Evolutionary conservation across 2,329 filamentous ascomycete species (phyloP).

Genomic region (Pseudocercospora macadamiae): DNA sequence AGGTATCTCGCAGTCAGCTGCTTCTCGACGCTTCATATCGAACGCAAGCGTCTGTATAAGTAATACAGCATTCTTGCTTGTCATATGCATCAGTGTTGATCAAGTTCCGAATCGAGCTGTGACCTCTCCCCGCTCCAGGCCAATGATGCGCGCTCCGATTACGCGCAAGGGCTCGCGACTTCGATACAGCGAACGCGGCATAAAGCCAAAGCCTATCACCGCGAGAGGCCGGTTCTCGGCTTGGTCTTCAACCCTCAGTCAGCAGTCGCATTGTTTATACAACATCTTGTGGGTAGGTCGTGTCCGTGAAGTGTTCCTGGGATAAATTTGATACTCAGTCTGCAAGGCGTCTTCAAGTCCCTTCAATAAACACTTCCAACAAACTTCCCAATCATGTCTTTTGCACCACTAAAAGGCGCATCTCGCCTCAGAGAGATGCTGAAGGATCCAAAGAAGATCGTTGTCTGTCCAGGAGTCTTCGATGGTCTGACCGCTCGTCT

Average conservation of each 20-base stretch:
- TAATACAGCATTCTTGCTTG: neutral
- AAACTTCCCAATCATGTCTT: too few species aligned
- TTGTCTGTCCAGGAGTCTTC: constrained; percentile 66
- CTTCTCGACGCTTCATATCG: too few species aligned
- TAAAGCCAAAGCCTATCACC: neutral
- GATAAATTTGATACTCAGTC: neutral
- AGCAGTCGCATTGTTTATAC: too few species aligned
- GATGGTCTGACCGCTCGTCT: constrained; percentile 65
- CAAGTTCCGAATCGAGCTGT: neutral
- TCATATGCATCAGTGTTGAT: neutral
- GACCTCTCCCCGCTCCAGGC: neutral
- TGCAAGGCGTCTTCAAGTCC: neutral
- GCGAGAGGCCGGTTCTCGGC: neutral
- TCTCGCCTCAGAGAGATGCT: constrained; percentile 17
- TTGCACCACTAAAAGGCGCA: constrained; percentile 11
- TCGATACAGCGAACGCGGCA: neutral
- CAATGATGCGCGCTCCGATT: neutral
- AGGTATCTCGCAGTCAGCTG: neutral
- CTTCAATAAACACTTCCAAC: neutral
- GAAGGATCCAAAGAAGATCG: constrained; percentile 37
- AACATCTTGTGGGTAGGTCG: too few species aligned
- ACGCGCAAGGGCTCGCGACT: neutral
- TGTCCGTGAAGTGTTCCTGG: too few species aligned
- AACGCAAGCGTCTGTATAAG: neutral
- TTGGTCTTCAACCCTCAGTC: too few species aligned